Percentiles rank a stretch among this genome's conserved stretches.
Conservation (phyloP, 2,329 filamentous ascomycete species). For the Colletotrichum sp. region DNA sequence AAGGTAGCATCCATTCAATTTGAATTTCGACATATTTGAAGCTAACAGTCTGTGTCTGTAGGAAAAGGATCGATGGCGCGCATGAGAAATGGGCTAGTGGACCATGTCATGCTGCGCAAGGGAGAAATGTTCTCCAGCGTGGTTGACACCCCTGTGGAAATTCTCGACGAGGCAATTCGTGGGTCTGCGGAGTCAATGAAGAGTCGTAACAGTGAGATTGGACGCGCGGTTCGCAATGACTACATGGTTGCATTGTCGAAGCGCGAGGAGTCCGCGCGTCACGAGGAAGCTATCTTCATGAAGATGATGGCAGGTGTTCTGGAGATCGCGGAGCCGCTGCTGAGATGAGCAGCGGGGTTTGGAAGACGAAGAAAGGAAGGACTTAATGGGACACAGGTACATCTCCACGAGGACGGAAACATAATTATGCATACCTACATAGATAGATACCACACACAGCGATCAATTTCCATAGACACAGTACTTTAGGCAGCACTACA, state of each 20-base stretch:
- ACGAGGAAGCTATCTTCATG: background rate
- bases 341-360: background rate
- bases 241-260: background rate
- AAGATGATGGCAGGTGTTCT: background rate
- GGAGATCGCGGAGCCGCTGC: background rate
- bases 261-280: background rate
- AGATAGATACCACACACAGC: background rate
- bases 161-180: background rate
- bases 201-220: background rate
- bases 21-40: background rate
- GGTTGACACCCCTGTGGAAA: background rate
- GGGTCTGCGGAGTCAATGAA: background rate
- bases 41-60: background rate
- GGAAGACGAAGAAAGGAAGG: background rate
- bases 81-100: background rate
- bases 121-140: background rate
- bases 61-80: background rate
- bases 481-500: background rate
- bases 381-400: too few species aligned
- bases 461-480: background rate
- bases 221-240: background rate
- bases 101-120: background rate
- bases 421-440: background rate
- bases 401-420: background rate
- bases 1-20: background rate